Evolutionary conservation across 441 rosid species (phyloP), one percentile per base, ranked within the genome.

Genomic region (Pelargonium cotyledonis): DNA sequence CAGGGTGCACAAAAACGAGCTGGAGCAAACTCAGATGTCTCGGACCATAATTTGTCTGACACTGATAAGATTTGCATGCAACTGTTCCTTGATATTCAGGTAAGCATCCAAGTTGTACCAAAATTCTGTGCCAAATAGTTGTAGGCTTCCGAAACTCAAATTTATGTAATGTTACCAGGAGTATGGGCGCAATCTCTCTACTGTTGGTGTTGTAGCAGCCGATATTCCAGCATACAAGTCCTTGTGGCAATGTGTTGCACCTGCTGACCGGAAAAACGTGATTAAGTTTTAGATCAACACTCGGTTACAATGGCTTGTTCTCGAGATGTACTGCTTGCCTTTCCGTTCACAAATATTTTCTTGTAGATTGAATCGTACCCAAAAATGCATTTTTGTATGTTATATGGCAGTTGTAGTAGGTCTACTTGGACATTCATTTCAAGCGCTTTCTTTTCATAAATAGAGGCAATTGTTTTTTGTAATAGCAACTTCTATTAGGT

Each of bases 81-180:
- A 69, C 75, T 92, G 73, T 95, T 95, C 85, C 91, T 95, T 58
- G 99, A 95, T 80, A 84, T 89, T 78, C 98, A 92, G 99, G 99
- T 89, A 75, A 63, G 68, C 62, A 7, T 69, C 31, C 4, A 64
- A 2, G 8, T 1, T 43, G 15, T 7, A 41, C 12, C 21, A 18
- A 2, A n/a, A 8, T 29, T 15, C 61, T 71, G 55, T 11, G 26
- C 19, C 63, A 49, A 38, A 16, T 51, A 16, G 46, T 21, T 5
- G 15, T 12, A 21, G 35, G 40, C 38, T 12, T 35, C 40, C 14
- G 41, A 10, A 46, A 43, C 63, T 62, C 9, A 38, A 44, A 19
- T 31, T 61, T 21, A 19, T 11, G 15, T 60, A 62, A 66, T 72
- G 49, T 38, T 10, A 75, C 3, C 87, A 92, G 99, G 98, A 92